A percentile compares a stretch with the other conserved stretches of the same genome.
Conservation (phyloP, 139 green algal species). For the Volvox reticuliferus region DNA sequence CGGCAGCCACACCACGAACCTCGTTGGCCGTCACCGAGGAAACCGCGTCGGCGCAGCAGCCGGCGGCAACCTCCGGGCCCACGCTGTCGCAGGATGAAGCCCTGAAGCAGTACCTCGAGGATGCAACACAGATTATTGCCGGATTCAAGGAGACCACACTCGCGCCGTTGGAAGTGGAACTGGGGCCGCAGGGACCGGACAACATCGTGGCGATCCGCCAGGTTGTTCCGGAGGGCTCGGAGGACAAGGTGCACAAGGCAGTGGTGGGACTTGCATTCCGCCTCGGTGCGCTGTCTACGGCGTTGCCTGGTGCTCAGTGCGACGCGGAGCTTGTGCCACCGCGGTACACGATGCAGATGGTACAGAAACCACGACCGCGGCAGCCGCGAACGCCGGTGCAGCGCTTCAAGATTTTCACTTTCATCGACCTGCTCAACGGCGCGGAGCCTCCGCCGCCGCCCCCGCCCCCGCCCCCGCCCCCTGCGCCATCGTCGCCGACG, state of each 20-base stretch:
- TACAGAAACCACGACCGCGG: constrained; percentile 52
- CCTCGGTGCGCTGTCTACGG: constrained; percentile 54
- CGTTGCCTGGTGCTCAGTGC: constrained; percentile 52
- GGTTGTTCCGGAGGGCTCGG: constrained; percentile 5
- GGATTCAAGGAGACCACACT: neutral
- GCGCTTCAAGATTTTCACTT: constrained; percentile 70
- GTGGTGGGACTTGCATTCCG: constrained; percentile 68
- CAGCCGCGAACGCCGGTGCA: constrained; percentile 49
- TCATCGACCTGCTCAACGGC: constrained; percentile 37
- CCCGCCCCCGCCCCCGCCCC: constrained; percentile 22
- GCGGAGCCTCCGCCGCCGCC: constrained; percentile 31
- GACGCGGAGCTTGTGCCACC: constrained; percentile 70
- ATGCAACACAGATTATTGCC: constrained; percentile 1
- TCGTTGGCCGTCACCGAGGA: neutral
- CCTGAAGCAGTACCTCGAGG: constrained; percentile 25
- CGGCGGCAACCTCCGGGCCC: neutral
- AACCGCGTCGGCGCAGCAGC: neutral
- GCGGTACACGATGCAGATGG: constrained; percentile 67
- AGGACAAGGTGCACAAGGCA: constrained; percentile 37
- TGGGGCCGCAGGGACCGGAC: constrained; percentile 21
- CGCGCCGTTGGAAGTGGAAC: neutral
- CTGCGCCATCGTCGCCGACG: constrained; percentile 3
- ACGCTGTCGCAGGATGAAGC: neutral
- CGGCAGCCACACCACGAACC: neutral
- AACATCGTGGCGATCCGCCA: neutral